These are phyloP conservation scores for Excoecaria agallocha DNA, from an alignment of 345 rosid species.

Conservation along the genomic window DNA sequence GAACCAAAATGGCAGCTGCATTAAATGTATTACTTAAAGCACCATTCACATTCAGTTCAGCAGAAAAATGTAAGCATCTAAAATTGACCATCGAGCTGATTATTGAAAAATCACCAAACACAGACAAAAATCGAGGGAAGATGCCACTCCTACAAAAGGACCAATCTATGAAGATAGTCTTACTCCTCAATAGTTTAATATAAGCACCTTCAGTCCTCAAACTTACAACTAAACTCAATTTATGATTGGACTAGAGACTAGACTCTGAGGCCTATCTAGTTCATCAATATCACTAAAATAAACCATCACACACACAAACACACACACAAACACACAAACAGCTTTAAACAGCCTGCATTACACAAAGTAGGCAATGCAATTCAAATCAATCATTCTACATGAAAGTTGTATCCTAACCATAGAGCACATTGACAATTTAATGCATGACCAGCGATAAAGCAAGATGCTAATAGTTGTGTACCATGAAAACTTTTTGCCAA, in stretches of 20 bases:
- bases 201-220: neutral
- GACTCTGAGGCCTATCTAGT: neutral
- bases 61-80: neutral
- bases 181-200: neutral
- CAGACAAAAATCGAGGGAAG: neutral
- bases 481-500: conserved; percentile 93
- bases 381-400: neutral
- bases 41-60: neutral
- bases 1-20: neutral
- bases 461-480: conserved; percentile 17
- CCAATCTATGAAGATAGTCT: neutral
- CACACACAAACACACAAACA: too few species aligned
- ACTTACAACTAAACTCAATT: neutral
- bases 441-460: neutral
- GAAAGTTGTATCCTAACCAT: neutral
- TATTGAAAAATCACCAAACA: neutral
- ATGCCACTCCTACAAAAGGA: neutral
- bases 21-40: neutral
- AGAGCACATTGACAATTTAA: neutral
- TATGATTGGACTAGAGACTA: neutral
- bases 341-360: neutral
- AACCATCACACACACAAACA: too few species aligned
- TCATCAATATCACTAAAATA: neutral
- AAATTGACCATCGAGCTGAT: neutral
- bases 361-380: neutral